A percentile compares a stretch with the other conserved stretches of the same genome.
Evolutionary conservation across 148 eudicot species (phyloP).

Genomic region (Persicaria maculosa): DNA sequence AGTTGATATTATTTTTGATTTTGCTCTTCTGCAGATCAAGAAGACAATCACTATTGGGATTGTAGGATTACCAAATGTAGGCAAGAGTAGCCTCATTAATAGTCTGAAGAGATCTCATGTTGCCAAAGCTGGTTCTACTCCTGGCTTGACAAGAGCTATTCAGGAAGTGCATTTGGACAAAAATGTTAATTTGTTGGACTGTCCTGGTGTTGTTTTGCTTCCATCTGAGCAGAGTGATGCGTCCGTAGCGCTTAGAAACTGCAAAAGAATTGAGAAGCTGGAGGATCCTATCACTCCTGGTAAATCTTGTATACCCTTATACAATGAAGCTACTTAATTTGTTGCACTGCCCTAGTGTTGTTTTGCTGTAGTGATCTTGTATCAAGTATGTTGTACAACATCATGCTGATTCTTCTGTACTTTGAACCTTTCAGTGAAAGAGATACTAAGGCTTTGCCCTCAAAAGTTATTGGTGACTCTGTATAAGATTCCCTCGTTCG

Average conservation of each 20-base stretch:
- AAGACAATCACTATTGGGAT: conserved; percentile 88
- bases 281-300: conserved; percentile 87
- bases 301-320: conserved; percentile 14
- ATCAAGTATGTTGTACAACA: not conserved
- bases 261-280: conserved; percentile 88
- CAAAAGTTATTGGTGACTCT: conserved; percentile 52
- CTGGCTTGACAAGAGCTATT: conserved; percentile 90
- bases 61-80: conserved; percentile 93
- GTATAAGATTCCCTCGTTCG: conserved; percentile 86
- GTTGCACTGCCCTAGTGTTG: not conserved
- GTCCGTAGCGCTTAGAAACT: conserved; percentile 77
- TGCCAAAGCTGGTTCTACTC: conserved; percentile 90
- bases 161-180: conserved; percentile 97
- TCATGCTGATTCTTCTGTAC: not conserved
- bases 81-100: conserved; percentile 95
- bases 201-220: conserved; percentile 98
- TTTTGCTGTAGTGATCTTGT: not conserved
- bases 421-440: conserved; percentile 53
- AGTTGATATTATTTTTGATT: not conserved
- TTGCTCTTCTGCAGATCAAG: conserved; percentile 51
- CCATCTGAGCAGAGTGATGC: conserved; percentile 64
- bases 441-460: conserved; percentile 86
- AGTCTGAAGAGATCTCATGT: conserved; percentile 95
- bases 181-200: conserved; percentile 85
- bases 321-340: too few species aligned